These are phyloP conservation scores for Tuctoria greenei DNA, from an alignment of 176 grass and related monocot genomes.

Conservation along the genomic window DNA sequence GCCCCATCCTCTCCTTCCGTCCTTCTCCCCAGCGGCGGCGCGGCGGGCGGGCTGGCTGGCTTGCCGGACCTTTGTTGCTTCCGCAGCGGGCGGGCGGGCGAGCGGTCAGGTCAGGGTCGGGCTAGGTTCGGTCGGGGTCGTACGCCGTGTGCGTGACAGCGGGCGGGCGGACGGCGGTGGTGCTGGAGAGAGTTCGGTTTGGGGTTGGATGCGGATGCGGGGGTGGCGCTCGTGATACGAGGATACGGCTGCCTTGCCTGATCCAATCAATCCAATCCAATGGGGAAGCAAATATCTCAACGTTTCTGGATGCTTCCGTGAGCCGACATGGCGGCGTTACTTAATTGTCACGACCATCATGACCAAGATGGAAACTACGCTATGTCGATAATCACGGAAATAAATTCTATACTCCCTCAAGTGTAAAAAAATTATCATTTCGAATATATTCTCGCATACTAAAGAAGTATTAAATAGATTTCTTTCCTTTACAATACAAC, in stretches of 20 bases:
- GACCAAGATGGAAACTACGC: neutral
- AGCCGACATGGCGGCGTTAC: neutral
- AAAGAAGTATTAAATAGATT: too few relatives aligned
- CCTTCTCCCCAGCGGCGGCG: neutral
- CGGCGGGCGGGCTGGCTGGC: neutral
- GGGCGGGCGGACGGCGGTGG: neutral
- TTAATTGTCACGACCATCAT: neutral
- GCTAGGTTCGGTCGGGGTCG: neutral
- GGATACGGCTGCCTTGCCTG: neutral
- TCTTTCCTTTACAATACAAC: too few relatives aligned
- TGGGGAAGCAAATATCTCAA: neutral
- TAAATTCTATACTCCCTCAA: too few relatives aligned
- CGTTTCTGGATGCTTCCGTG: neutral
- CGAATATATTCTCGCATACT: too few relatives aligned
- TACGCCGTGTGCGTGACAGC: neutral
- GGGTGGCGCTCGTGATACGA: neutral
- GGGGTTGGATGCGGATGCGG: neutral
- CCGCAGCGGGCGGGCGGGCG: neutral
- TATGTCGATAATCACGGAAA: too few relatives aligned
- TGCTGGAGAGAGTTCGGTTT: neutral
- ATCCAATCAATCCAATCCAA: too few relatives aligned
- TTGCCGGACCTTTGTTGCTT: neutral
- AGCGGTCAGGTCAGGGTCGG: too few relatives aligned
- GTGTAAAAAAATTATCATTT: too few relatives aligned
- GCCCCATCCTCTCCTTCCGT: conserved; percentile 10